These are phyloP conservation scores for Xylaria venustula DNA, from an alignment of 495 filamentous ascomycete species.

Conservation along the genomic window DNA sequence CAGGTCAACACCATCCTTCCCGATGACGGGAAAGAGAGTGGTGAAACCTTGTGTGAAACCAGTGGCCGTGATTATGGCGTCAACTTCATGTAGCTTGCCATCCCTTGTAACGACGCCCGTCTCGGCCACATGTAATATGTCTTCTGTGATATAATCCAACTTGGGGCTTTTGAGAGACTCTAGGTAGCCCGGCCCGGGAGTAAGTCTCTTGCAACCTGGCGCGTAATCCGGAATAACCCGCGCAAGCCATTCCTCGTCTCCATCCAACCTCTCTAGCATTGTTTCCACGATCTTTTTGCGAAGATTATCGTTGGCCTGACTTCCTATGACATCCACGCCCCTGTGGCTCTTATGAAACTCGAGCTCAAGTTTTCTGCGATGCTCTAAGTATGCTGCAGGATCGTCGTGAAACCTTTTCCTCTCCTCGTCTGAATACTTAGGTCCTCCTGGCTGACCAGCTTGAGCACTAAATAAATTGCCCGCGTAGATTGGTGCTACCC, in stretches of 20 bases:
- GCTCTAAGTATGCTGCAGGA: constrained; percentile 48
- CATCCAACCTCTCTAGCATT: constrained; percentile 42
- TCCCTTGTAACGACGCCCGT: constrained; percentile 37
- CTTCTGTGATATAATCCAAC: constrained; percentile 48
- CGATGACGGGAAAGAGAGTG: constrained; percentile 49
- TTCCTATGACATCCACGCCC: constrained; percentile 44
- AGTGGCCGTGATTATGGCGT: constrained; percentile 54
- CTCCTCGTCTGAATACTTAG: constrained; percentile 42
- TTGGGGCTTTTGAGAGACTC: constrained; percentile 54
- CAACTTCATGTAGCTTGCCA: constrained; percentile 30
- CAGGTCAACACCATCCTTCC: constrained; percentile 44
- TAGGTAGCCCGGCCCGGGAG: constrained; percentile 57
- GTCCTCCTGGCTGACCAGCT: constrained; percentile 29
- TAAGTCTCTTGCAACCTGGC: constrained; percentile 57
- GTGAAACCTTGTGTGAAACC: constrained; percentile 52
- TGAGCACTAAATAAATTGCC: constrained; percentile 15
- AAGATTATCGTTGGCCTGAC: constrained; percentile 35
- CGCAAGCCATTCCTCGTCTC: constrained; percentile 23
- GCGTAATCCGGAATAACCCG: constrained; percentile 56
- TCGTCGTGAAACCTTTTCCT: constrained; percentile 38
- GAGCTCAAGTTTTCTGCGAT: constrained; percentile 47
- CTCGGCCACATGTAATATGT: constrained; percentile 48
- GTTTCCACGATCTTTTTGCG: constrained; percentile 42
- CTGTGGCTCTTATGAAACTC: constrained; percentile 46
- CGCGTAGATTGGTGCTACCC: constrained; percentile 52